Conservation (phyloP, 73 alveolate species). For the Paramecium pentaurelia region DNA sequence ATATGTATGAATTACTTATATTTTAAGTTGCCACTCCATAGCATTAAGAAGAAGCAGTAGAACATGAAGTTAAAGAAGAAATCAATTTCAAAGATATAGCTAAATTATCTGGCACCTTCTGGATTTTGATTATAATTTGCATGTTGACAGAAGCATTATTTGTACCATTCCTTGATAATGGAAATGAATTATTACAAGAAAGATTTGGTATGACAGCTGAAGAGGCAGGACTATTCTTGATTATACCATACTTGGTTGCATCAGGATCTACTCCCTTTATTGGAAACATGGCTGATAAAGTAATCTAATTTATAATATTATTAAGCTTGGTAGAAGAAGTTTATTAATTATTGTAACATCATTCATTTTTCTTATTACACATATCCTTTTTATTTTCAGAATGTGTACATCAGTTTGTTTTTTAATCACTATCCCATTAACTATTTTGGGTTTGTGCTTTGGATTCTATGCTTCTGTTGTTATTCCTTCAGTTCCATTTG, state of each 20-base stretch:
- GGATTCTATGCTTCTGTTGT: constrained; percentile 76
- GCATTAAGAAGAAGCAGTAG: neutral
- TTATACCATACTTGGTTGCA: constrained; percentile 75
- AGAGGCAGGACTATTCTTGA: constrained; percentile 67
- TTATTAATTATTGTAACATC: constrained; percentile 3
- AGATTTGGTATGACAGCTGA: constrained; percentile 65
- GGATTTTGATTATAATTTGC: constrained; percentile 11
- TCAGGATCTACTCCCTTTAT: constrained; percentile 79
- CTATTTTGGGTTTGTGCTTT: constrained; percentile 72
- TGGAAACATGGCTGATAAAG: constrained; percentile 71
- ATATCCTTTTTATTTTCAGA: neutral
- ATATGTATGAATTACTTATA: neutral
- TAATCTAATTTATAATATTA: constrained; percentile 32
- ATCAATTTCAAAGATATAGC: constrained; percentile 14
- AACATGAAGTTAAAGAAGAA: constrained; percentile 14
- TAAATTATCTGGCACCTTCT: neutral
- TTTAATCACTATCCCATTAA: constrained; percentile 38
- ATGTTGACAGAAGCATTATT: constrained; percentile 37
- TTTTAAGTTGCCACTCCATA: neutral
- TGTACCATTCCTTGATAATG: constrained; percentile 58
- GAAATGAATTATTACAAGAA: constrained; percentile 59
- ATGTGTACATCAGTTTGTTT: neutral
- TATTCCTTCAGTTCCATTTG: constrained; percentile 76
- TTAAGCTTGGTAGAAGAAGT: constrained; percentile 30
- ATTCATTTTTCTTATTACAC: constrained; percentile 15